Percentiles rank a stretch among this genome's conserved stretches.
phyloP scores from a whole-genome alignment of 2,329 filamentous ascomycete genomes.

The Colletotrichum karsti region DNA sequence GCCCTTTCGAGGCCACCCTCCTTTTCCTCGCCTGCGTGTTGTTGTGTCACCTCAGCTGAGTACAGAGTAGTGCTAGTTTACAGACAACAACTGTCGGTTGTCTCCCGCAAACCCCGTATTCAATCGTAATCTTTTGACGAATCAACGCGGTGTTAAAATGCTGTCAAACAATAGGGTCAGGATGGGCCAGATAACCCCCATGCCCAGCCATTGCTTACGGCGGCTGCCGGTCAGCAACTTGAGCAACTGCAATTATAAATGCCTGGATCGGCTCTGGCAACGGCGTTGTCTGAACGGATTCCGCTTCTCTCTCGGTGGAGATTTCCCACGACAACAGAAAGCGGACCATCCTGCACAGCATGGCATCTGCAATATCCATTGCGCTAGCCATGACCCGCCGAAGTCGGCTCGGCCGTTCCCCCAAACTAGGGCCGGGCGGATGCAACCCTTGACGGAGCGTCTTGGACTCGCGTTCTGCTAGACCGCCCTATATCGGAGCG shows the following conservation, averaged over 20 bases:
- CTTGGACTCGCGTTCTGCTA: neutral
- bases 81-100: no score
- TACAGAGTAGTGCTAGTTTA: neutral
- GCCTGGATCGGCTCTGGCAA: neutral
- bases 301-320: conserved; percentile 7
- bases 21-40: neutral
- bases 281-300: neutral
- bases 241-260: conserved; percentile 12
- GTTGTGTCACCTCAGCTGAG: neutral
- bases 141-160: neutral
- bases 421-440: conserved; percentile 20
- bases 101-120: neutral
- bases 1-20: conserved; percentile 13
- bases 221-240: neutral
- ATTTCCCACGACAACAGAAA: neutral
- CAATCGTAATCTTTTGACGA: neutral
- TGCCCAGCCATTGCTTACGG: neutral
- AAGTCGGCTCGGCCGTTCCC: conserved; percentile 29
- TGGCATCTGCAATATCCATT: conserved; percentile 6
- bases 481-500: conserved; percentile 30
- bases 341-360: conserved; percentile 17
- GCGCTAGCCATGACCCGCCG: conserved; percentile 23
- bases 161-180: neutral
- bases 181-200: neutral
- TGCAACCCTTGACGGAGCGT: conserved; percentile 13